Percentiles rank a stretch among this genome's conserved stretches.
Evolutionary conservation across 306 rosid genomes (phyloP).

Genomic region (Corylus heterophylla): DNA sequence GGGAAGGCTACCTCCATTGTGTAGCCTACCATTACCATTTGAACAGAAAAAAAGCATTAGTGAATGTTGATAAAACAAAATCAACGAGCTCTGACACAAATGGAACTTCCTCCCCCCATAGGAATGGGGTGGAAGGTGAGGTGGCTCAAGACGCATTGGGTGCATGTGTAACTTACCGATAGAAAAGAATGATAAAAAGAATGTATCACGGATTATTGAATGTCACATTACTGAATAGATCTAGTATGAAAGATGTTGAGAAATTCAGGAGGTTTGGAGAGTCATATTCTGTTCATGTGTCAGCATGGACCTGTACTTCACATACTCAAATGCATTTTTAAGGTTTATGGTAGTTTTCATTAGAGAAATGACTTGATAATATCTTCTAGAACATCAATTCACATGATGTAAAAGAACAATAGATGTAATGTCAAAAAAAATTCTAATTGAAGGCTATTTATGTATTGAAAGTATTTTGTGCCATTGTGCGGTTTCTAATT

Average conservation of each 20-base stretch:
- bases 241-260: background rate
- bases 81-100: no score
- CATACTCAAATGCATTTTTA: background rate
- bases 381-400: conserved; percentile 8
- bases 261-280: background rate
- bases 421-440: no score
- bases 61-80: no score
- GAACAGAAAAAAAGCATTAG: no score
- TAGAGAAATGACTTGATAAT: conserved; percentile 18
- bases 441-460: no score
- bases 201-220: background rate
- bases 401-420: no score
- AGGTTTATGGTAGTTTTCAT: background rate
- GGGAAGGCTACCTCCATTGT: background rate
- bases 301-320: background rate
- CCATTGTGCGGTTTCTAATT: no score
- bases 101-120: background rate
- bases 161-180: background rate
- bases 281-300: background rate
- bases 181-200: background rate
- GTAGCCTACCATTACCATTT: background rate
- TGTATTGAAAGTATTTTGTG: no score
- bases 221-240: background rate
- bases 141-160: background rate
- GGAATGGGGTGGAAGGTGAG: background rate